These are phyloP conservation scores for Penicillium pulvis DNA, from an alignment of 495 filamentous ascomycete genomes.

Conservation along the genomic window DNA sequence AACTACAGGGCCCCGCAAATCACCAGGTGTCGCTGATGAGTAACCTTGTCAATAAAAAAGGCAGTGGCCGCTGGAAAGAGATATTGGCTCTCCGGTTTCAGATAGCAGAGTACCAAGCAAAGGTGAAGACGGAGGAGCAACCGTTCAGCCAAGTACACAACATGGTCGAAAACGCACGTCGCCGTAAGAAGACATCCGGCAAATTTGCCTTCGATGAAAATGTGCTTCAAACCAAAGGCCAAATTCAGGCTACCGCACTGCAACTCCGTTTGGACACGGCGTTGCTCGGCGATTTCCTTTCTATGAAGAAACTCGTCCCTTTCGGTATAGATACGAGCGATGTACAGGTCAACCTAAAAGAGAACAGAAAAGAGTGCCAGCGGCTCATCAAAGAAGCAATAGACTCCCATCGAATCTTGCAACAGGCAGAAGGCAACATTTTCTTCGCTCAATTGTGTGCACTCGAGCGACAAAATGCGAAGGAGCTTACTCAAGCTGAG, in stretches of 20 bases:
- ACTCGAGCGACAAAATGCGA: neutral
- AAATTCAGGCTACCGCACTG: constrained; percentile 4
- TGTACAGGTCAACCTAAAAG: neutral
- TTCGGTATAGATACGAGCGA: neutral
- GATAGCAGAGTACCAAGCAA: neutral
- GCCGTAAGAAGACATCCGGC: neutral
- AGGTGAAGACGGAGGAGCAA: constrained; percentile 7
- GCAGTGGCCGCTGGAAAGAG: neutral
- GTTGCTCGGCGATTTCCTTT: constrained; percentile 7
- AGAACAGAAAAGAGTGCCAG: neutral
- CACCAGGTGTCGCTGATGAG: constrained; percentile 4
- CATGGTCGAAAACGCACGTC: constrained; percentile 7
- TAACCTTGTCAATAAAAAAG: neutral
- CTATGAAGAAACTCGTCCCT: neutral
- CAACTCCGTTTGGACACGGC: constrained; percentile 6
- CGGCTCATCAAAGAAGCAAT: neutral
- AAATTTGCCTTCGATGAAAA: constrained; percentile 6
- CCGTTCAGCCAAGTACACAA: constrained; percentile 6
- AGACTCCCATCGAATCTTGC: neutral
- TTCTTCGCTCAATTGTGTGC: constrained; percentile 8
- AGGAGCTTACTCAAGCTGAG: neutral
- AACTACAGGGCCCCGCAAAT: neutral
- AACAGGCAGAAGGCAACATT: constrained; percentile 3
- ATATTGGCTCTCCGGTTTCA: neutral
- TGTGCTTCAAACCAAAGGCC: constrained; percentile 3